Evolutionary conservation across 306 rosid species (phyloP), one percentile per base, ranked within the genome.

Genomic region (Dryas alaskensis): DNA sequence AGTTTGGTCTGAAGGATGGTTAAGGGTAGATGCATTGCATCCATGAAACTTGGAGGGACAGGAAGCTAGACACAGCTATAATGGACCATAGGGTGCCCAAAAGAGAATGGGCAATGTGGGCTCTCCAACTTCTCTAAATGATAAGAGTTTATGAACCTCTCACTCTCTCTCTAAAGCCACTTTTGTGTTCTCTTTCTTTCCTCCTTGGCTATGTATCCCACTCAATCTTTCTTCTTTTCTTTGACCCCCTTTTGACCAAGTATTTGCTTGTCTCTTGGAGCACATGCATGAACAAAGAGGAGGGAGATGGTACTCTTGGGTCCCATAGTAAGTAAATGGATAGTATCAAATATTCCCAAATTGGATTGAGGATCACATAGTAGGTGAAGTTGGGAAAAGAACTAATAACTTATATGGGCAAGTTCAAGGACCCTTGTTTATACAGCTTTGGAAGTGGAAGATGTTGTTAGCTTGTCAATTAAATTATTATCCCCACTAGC

Each of bases 201-300:
- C 82, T 75, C 73, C 80, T 49, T 85, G 58, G 37, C 37, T 2
- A 31, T 31, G 37, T 72, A 72, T 72, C 84, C 86, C 80, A 85
- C 88, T 76, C 65, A 78, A 82, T 82, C 88, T 82, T 81, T 77
- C 78, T 55, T 69, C 85, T 84, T 83, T 68, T 66, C 83, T 70
- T 87, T 86, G 95, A 81, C 86, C 75, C 74, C 75, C 88, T 84
- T 91, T 91, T 87, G 93, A 88, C 93, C 83, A 73, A 9, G 77
- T 79, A 67, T 76, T 72, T 80, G 57, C 70, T 79, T 86, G 84
- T 79, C 79, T 77, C 78, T 90, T 80, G 78, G 73, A 84, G 73
- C 75, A 82, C 77, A 81, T 92, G 86, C 90, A 87, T 89, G 92
- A 90, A 85, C 73, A 77, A 81, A 80, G 80, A 82, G 78, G 61